Conservation (phyloP, 164 flowering plant genomes). For the Magnolia officinalis region DNA sequence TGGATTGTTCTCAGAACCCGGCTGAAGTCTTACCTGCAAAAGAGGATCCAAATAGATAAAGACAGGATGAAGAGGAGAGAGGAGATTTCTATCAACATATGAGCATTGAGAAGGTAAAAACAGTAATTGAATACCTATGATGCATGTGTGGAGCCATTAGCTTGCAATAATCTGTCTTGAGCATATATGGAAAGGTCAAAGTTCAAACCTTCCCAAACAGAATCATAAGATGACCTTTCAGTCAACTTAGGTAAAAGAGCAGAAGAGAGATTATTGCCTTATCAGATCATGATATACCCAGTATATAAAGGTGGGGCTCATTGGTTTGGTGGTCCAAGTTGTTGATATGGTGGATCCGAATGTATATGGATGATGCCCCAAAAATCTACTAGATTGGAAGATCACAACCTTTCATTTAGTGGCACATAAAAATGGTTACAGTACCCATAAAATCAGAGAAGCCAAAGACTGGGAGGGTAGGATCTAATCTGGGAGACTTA, state of each 20-base stretch:
- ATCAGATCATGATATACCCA: neutral
- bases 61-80: neutral
- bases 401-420: neutral
- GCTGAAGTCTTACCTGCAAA: constrained; percentile 45
- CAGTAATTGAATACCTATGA: neutral
- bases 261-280: neutral
- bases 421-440: neutral
- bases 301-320: neutral
- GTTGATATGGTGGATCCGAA: neutral
- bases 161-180: neutral
- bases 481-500: neutral
- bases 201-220: too few relatives aligned
- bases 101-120: neutral
- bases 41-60: neutral
- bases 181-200: neutral
- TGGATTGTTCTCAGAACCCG: constrained; percentile 29
- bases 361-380: neutral
- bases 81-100: too few relatives aligned
- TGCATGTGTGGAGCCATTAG: neutral
- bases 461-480: neutral
- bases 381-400: neutral
- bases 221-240: neutral
- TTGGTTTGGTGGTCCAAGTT: neutral
- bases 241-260: neutral
- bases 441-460: neutral